phyloP scores from a whole-genome alignment of 805 yeast species.

The Yarrowia sp. region DNA sequence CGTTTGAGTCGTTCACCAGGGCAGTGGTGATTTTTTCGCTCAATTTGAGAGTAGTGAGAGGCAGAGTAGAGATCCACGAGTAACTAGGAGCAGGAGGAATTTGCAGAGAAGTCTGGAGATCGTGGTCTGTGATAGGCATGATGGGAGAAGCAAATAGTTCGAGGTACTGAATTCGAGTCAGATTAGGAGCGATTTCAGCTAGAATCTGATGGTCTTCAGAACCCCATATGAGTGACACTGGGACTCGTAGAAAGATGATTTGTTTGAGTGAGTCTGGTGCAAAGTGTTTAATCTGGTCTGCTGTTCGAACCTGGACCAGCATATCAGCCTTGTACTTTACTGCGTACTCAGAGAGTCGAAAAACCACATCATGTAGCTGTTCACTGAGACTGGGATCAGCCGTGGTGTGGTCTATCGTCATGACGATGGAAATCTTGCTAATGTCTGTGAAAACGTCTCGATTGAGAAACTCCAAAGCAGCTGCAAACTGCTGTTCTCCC shows the following conservation, averaged over 20 bases:
- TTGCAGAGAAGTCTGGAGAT: background rate
- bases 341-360: background rate
- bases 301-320: background rate
- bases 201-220: background rate
- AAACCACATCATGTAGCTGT: background rate
- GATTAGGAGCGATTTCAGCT: background rate
- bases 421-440: background rate
- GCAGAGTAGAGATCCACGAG: background rate
- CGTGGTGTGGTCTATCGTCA: background rate
- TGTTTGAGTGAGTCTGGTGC: background rate
- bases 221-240: slow-evolving; percentile 2
- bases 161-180: background rate
- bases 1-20: background rate
- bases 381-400: background rate
- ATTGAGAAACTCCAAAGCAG: background rate
- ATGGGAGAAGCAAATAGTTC: background rate
- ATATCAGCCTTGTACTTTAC: background rate
- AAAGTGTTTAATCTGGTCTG: background rate
- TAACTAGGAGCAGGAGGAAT: slow-evolving; percentile 6
- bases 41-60: background rate
- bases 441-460: background rate
- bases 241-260: background rate
- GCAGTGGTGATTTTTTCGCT: background rate
- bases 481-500: background rate
- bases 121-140: background rate